Conservation (phyloP, 345 rosid genomes). For the Lepidium africanum region DNA sequence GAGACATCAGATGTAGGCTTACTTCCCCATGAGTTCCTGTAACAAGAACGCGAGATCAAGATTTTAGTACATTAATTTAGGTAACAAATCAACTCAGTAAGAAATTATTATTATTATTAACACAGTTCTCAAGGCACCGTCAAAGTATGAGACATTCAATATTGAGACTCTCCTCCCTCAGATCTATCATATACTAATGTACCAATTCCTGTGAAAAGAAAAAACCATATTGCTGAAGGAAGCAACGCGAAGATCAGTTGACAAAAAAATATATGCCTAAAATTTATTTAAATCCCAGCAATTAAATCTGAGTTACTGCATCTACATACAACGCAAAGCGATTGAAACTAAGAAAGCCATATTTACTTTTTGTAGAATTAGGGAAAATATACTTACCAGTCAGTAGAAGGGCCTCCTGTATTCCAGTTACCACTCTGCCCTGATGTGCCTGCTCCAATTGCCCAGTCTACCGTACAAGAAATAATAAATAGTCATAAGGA, state of each 20-base stretch:
- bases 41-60: not conserved
- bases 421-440: slow-evolving; percentile 55
- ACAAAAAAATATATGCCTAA: not conserved
- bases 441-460: slow-evolving; percentile 54
- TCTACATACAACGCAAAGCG: not conserved
- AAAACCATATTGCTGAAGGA: not conserved
- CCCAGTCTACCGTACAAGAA: slow-evolving; percentile 46
- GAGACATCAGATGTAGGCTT: slow-evolving; percentile 20
- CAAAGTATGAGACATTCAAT: not conserved
- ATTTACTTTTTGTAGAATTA: not conserved
- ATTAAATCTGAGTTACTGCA: not conserved
- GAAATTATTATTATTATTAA: not conserved
- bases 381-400: slow-evolving; percentile 35
- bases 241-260: not conserved
- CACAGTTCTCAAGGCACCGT: not conserved
- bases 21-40: slow-evolving; percentile 26
- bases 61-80: not conserved
- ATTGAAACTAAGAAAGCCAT: not conserved
- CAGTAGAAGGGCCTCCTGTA: slow-evolving; percentile 46
- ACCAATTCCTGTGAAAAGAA: not conserved
- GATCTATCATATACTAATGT: not conserved
- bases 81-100: not conserved
- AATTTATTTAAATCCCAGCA: not conserved
- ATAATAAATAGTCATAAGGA: not conserved
- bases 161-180: not conserved